phyloP scores from a whole-genome alignment of 31 red algal genomes.

The Endocladia muricata region DNA sequence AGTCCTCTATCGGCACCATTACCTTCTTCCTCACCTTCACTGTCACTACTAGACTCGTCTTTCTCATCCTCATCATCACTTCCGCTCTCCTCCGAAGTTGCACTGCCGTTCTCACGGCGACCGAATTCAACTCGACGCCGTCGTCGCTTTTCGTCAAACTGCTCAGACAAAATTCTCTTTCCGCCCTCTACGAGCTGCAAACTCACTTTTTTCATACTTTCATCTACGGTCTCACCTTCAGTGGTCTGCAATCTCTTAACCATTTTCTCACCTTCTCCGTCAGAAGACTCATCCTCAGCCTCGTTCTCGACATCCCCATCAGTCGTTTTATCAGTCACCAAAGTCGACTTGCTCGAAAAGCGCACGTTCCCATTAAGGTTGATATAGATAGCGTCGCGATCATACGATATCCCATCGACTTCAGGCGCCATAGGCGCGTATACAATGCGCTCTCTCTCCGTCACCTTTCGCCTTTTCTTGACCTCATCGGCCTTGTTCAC shows the following conservation, averaged over 20 bases:
- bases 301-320: slow-evolving; percentile 13
- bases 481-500: slow-evolving; percentile 21
- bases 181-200: slow-evolving; percentile 61
- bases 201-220: slow-evolving; percentile 51
- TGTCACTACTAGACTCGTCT: too few relatives aligned
- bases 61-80: slow-evolving; percentile 16
- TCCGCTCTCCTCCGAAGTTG: background rate
- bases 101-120: background rate
- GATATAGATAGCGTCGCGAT: slow-evolving; percentile 96
- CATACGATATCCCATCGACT: slow-evolving; percentile 93
- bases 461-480: slow-evolving; percentile 54
- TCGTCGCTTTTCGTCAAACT: slow-evolving; percentile 19
- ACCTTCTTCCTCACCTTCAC: slow-evolving; percentile 6
- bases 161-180: slow-evolving; percentile 51
- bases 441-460: slow-evolving; percentile 78
- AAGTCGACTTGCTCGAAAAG: slow-evolving; percentile 46
- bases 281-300: slow-evolving; percentile 43
- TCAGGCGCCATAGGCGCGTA: slow-evolving; percentile 96
- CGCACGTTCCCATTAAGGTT: slow-evolving; percentile 73
- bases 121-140: slow-evolving; percentile 20
- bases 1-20: slow-evolving; percentile 22
- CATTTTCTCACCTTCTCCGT: slow-evolving; percentile 93
- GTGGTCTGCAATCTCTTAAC: slow-evolving; percentile 79
- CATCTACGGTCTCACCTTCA: slow-evolving; percentile 55
- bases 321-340: slow-evolving; percentile 13